Base-by-base conservation (phyloP, 345 rosid species). In the Theobroma cacao region DNA sequence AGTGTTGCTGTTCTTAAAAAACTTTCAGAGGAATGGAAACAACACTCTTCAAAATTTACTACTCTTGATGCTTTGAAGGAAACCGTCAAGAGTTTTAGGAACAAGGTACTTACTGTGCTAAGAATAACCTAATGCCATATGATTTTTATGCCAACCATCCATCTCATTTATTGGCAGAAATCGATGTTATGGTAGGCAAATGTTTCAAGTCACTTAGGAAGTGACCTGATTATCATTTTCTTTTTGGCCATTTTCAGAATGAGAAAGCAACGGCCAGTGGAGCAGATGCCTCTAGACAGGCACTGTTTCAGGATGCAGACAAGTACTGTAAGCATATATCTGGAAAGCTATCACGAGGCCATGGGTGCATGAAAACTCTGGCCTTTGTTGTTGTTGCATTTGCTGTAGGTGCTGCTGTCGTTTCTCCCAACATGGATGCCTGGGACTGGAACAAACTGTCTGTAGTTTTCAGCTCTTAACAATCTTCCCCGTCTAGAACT, bases 1-100 rank as follows among this genome's bases (percentile, higher is more conserved):
- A 86, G 93, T 78, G 78, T 86, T 61, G 87, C 84, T 78, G 69
- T 91, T 82, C 87, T 92, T 69, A 88, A 80, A 76, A 86, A 72
- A 72, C 85, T 91, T 55, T 85, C 79, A 0, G 90, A 86, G 26
- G 89, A 87, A 13, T 91, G 95, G 97, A 92, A 89, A 81, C 84
- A 83, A 24, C 84, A 84, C 72, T 84, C 91, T 11, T 72, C 53
- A 56, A 90, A 91, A 76, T 76, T 91, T 74, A 77, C 82, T 77
- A 89, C 89, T 83, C 31, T 74, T 28, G 85, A 83, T 17, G 80
- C 85, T 34, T 72, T 93, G 80, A 86, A 86, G 85, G 85, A 81
- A 83, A 75, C 89, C 40, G 56, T 93, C 62, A 82, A 85, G 85
- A 87, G 77, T 72, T 89, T 91, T 56, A 88, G 90, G 80, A 86